A percentile compares a stretch with the other conserved stretches of the same genome.
Evolutionary conservation across 2,329 filamentous ascomycete species (phyloP).

Genomic region (Talaromyces rugulosus): DNA sequence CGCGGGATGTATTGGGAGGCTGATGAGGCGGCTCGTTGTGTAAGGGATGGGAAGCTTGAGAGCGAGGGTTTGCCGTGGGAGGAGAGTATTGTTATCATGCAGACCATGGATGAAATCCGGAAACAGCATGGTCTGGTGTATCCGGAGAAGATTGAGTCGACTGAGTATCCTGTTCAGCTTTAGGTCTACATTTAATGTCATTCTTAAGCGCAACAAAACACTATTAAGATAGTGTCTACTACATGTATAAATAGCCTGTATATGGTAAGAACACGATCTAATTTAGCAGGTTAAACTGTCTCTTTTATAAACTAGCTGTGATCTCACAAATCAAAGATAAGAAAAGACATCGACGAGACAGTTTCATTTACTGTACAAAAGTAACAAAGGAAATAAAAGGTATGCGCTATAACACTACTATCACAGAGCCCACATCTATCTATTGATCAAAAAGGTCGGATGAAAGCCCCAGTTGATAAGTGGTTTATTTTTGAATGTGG

Average conservation of each 20-base stretch:
- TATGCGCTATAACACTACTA: constrained; percentile 16
- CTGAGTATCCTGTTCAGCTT: constrained; percentile 48
- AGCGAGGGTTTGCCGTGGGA: constrained; percentile 65
- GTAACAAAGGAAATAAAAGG: constrained; percentile 12
- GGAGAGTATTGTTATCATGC: constrained; percentile 84
- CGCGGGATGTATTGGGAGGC: constrained; percentile 90
- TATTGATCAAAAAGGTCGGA: constrained; percentile 10
- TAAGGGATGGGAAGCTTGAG: constrained; percentile 73
- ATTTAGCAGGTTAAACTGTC: neutral
- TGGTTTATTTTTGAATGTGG: neutral
- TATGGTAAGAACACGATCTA: neutral
- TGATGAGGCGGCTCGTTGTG: constrained; percentile 69
- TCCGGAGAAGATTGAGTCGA: constrained; percentile 63
- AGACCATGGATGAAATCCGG: constrained; percentile 67
- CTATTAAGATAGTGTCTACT: too few relatives aligned
- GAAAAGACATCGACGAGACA: constrained; percentile 11
- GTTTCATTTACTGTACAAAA: constrained; percentile 15
- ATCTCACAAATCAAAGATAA: constrained; percentile 1
- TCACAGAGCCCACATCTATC: constrained; percentile 14
- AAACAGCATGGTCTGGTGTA: constrained; percentile 60
- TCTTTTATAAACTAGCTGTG: constrained; percentile 1
- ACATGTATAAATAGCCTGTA: too few relatives aligned
- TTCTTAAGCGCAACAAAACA: too few relatives aligned
- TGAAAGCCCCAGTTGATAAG: neutral
- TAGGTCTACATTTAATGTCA: constrained; percentile 13